Evolutionary conservation across 148 eudicot species (phyloP).

Genomic region (Dysphania ambrosioides): DNA sequence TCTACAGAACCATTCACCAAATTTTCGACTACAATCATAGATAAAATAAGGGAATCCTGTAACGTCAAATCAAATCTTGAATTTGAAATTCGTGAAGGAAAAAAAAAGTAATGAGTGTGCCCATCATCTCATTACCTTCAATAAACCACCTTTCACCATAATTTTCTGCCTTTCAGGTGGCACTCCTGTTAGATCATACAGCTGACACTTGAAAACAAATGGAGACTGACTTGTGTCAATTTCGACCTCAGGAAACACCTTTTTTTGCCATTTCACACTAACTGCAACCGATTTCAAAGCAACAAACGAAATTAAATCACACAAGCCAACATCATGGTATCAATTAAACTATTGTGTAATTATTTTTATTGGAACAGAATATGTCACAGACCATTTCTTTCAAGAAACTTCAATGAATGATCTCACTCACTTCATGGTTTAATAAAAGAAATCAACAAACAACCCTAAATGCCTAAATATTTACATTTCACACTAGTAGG

Average conservation of each 20-base stretch:
- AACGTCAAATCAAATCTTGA: neutral
- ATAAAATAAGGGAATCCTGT: neutral
- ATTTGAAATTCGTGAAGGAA: neutral
- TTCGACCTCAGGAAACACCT: slow-evolving; percentile 71
- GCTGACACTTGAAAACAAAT: slow-evolving; percentile 81
- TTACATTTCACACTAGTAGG: no score
- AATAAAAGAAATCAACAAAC: no score
- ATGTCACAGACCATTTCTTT: neutral
- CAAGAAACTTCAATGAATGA: no score
- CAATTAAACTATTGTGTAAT: neutral
- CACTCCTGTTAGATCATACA: slow-evolving; percentile 90
- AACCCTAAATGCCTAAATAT: no score
- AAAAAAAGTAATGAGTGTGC: neutral
- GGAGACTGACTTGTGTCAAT: slow-evolving; percentile 87
- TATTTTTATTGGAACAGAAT: neutral
- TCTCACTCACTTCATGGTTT: no score
- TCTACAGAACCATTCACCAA: neutral
- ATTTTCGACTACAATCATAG: neutral
- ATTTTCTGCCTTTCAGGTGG: slow-evolving; percentile 99
- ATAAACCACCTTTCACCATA: slow-evolving; percentile 93
- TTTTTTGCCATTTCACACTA: slow-evolving; percentile 97
- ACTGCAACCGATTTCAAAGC: slow-evolving; percentile 40
- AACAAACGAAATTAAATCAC: neutral
- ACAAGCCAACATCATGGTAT: neutral
- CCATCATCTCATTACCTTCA: slow-evolving; percentile 58